These are phyloP conservation scores for Apophysomyces elegans DNA, from an alignment of 371 early-diverging fungal species.

Conservation along the genomic window DNA sequence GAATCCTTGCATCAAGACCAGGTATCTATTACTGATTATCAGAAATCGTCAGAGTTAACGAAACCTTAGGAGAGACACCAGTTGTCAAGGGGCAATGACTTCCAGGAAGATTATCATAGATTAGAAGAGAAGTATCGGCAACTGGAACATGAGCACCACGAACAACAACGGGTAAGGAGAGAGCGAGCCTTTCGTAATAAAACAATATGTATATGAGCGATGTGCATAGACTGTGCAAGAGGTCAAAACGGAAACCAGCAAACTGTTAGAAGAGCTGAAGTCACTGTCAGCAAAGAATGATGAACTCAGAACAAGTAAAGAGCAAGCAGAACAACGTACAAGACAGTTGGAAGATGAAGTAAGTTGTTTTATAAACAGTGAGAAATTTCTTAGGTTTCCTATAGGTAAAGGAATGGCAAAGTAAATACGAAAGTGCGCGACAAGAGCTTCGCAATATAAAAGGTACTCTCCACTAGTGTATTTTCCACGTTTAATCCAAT, in stretches of 20 bases:
- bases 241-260: constrained; percentile 74
- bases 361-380: neutral
- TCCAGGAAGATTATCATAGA: constrained; percentile 47
- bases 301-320: constrained; percentile 54
- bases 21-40: neutral
- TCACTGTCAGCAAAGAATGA: constrained; percentile 66
- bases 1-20: constrained; percentile 13
- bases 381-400: neutral
- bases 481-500: constrained; percentile 10
- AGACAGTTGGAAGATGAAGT: constrained; percentile 40
- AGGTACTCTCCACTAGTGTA: constrained; percentile 23
- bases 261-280: constrained; percentile 75
- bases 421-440: constrained; percentile 50
- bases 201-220: neutral
- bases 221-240: constrained; percentile 65
- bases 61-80: constrained; percentile 9
- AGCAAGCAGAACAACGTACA: constrained; percentile 34
- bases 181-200: no score
- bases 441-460: constrained; percentile 55
- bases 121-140: constrained; percentile 57
- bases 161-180: constrained; percentile 69
- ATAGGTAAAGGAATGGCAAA: constrained; percentile 48
- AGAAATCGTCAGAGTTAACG: neutral
- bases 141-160: constrained; percentile 70
- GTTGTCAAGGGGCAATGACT: constrained; percentile 24